Evolutionary conservation across 2,329 filamentous ascomycete species (phyloP), one percentile per base, ranked within the genome.

Genomic region (Fusarium nisikadoi): DNA sequence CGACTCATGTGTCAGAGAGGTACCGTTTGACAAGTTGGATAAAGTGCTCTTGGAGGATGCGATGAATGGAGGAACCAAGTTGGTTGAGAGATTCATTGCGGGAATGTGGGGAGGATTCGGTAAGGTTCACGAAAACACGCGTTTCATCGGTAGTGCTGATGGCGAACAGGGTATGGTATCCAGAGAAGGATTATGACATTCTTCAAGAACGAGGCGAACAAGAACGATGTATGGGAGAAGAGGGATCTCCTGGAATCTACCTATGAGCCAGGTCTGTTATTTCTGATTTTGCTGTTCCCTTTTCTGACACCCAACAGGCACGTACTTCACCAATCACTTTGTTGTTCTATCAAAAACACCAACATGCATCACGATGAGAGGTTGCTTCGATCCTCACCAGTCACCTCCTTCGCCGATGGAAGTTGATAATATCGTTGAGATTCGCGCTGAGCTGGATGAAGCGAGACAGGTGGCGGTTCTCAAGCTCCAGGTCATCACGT

Each of bases 31-130:
- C 0, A 52, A 59, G 10, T 19, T 76, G 1, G 58, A 65, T 12
- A 43, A 38, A 4, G 33, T 38, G 1, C 27, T 76, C 5, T 11
- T 75, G 4, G 47, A 74, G 6, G 65, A 76, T 55, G 62, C 71
- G 6, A 43, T 25, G 11, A 50, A 62, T 3, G 74, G 74, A 17
- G 74, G 72, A 2, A 76, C 65, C 0, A 55, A 45, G 19, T 17
- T 76, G 12, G 43, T 74, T 31, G 74, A 76, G 46, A 67, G 46
- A 5, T 76, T 67, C 23, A 41, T 38, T 0, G 65, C 39, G 6
- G 74, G 74, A 12, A 68, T 70, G 52, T 76, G 72, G 74, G 75
- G 75, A 54, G 54, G 72, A 3, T 73, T 73, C 19, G 74, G 74
- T 75, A 49, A 46, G 60, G 41, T 4, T 9, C 4, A 5, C 0